Percentiles rank a stretch among this genome's conserved stretches.
Conservation (phyloP, 2,329 filamentous ascomycete species). For the Cladophialophora yegresii region DNA sequence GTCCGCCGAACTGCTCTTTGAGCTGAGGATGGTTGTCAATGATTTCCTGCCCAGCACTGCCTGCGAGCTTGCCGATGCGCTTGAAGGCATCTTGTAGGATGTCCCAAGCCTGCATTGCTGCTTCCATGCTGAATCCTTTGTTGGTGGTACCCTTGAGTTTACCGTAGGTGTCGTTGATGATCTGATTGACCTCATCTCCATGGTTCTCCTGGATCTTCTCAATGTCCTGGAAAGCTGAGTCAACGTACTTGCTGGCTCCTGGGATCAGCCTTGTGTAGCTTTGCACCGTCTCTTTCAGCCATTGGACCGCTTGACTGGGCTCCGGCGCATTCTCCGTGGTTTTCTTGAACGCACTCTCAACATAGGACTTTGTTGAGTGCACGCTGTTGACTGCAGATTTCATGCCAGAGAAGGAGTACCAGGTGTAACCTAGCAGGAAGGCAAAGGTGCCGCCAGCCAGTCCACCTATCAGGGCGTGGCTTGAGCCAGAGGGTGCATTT, state of each 20-base stretch:
- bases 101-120: slow-evolving; percentile 62
- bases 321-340: slow-evolving; percentile 65
- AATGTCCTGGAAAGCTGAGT: slow-evolving; percentile 69
- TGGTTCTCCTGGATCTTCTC: slow-evolving; percentile 69
- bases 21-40: slow-evolving; percentile 72
- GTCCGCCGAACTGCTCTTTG: slow-evolving; percentile 71
- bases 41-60: slow-evolving; percentile 64
- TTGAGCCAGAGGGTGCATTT: slow-evolving; percentile 14
- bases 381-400: slow-evolving; percentile 53
- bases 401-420: slow-evolving; percentile 58
- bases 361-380: slow-evolving; percentile 61
- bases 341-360: slow-evolving; percentile 61
- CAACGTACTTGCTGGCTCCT: slow-evolving; percentile 68
- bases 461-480: slow-evolving; percentile 51
- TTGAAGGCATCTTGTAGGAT: slow-evolving; percentile 64
- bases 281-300: slow-evolving; percentile 66
- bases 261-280: slow-evolving; percentile 73
- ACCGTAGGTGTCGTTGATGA: slow-evolving; percentile 67
- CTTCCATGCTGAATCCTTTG: slow-evolving; percentile 63
- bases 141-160: slow-evolving; percentile 65
- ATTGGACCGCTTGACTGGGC: slow-evolving; percentile 66
- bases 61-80: slow-evolving; percentile 62
- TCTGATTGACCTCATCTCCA: slow-evolving; percentile 67
- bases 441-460: slow-evolving; percentile 54
- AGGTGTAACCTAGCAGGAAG: slow-evolving; percentile 52